Percentiles rank a stretch among this genome's conserved stretches.
Evolutionary conservation across 176 grass and related monocot species (phyloP).

Genomic region (Rhynchospora tenuis): DNA sequence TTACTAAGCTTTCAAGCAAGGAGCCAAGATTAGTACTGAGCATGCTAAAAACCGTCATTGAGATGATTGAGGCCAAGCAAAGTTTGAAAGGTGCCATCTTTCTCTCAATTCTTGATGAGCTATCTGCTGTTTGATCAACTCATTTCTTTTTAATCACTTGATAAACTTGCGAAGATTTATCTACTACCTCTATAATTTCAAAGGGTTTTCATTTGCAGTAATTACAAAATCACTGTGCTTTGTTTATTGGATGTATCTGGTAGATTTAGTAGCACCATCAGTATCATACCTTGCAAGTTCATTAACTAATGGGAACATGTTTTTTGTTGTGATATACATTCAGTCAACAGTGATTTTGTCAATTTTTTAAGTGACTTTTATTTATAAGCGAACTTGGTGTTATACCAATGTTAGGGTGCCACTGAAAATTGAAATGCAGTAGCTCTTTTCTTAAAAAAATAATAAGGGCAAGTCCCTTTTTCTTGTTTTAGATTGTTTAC

Average conservation of each 20-base stretch:
- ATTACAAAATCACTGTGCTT: background rate
- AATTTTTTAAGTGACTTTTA: background rate
- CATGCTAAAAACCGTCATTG: conserved; percentile 61
- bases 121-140: background rate
- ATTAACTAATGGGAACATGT: background rate
- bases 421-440: background rate
- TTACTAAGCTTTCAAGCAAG: conserved; percentile 55
- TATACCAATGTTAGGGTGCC: background rate
- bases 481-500: background rate
- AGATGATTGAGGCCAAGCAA: conserved; percentile 53
- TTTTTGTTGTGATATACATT: too few relatives aligned
- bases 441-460: background rate
- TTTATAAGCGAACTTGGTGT: background rate
- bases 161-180: background rate
- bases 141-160: background rate
- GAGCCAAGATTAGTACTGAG: conserved; percentile 68
- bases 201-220: background rate
- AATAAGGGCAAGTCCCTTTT: background rate
- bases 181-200: background rate
- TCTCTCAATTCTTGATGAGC: background rate
- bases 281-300: background rate
- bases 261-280: background rate
- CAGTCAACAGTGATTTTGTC: too few relatives aligned
- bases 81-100: conserved; percentile 14
- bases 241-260: background rate